Conservation (phyloP, 1,139 yeast genomes). For the Suhomyces wounanorum region DNA sequence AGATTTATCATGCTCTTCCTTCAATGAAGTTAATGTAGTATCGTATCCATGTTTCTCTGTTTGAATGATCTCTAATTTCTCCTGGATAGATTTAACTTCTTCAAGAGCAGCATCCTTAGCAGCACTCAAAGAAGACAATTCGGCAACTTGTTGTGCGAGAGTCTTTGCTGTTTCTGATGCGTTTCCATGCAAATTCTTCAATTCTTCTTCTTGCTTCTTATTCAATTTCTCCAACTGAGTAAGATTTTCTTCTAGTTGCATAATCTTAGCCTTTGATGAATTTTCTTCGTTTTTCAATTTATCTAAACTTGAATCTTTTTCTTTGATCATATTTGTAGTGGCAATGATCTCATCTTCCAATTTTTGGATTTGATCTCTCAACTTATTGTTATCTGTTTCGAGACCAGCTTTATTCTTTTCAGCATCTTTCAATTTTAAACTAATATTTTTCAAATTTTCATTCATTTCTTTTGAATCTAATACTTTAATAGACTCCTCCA, state of each 20-base stretch:
- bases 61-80: slow-evolving; percentile 9
- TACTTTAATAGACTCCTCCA: slow-evolving; percentile 65
- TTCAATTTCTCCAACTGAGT: slow-evolving; percentile 19
- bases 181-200: slow-evolving; percentile 14
- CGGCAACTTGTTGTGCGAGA: slow-evolving; percentile 15
- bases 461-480: slow-evolving; percentile 57
- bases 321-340: slow-evolving; percentile 29
- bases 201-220: slow-evolving; percentile 21
- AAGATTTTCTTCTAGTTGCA: slow-evolving; percentile 18
- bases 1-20: slow-evolving; percentile 21
- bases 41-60: slow-evolving; percentile 23
- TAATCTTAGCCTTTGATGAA: slow-evolving; percentile 12
- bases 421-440: slow-evolving; percentile 40
- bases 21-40: slow-evolving; percentile 20
- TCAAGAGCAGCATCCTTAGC: slow-evolving; percentile 18
- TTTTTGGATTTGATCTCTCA: slow-evolving; percentile 47
- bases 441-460: slow-evolving; percentile 44
- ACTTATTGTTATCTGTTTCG: slow-evolving; percentile 23
- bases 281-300: slow-evolving; percentile 29
- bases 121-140: slow-evolving; percentile 19
- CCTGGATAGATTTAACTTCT: slow-evolving; percentile 13
- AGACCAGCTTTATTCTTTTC: slow-evolving; percentile 24
- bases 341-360: slow-evolving; percentile 46
- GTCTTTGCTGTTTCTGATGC: slow-evolving; percentile 8
- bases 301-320: slow-evolving; percentile 29